Evolutionary conservation across 2,329 filamentous ascomycete genomes (phyloP).

Genomic region (Pestalotiopsis sp.): DNA sequence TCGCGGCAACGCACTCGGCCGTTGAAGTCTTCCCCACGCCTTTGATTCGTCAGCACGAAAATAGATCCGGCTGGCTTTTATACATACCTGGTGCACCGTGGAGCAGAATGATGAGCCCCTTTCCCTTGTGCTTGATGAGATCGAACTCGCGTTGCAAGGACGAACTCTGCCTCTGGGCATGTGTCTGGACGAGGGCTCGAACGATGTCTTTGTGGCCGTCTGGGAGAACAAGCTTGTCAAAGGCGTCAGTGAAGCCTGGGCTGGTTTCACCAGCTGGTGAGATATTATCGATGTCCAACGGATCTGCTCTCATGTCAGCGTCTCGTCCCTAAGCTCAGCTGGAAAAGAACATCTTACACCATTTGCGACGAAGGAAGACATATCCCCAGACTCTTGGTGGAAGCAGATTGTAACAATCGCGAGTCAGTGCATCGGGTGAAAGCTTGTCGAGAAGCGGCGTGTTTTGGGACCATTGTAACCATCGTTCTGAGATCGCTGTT

Average conservation of each 20-base stretch:
- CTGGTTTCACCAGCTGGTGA: background rate
- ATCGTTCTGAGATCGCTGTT: background rate
- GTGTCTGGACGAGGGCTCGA: background rate
- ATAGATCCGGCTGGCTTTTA: background rate
- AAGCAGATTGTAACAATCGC: background rate
- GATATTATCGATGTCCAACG: background rate
- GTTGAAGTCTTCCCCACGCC: background rate
- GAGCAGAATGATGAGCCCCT: background rate
- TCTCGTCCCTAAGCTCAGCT: too few species aligned
- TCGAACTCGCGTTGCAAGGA: background rate
- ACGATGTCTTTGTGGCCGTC: background rate
- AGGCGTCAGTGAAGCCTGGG: background rate
- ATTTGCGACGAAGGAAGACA: background rate
- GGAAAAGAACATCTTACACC: background rate
- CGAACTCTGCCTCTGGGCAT: background rate
- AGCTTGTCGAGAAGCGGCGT: background rate
- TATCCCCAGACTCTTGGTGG: background rate
- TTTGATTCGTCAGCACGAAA: background rate
- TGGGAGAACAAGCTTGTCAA: background rate
- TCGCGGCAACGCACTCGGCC: slow-evolving; percentile 39
- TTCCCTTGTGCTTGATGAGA: background rate
- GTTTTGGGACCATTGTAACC: background rate
- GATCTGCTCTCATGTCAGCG: background rate
- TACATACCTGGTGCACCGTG: background rate
- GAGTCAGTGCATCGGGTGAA: background rate